Evolutionary conservation across 306 rosid genomes (phyloP).

Genomic region (barrel medic (Medicago truncatula)): MtrunA17r5.0-ANR NC_053048.1:32666501-32667000

Average conservation of each 20-base stretch:
- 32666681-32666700: constrained; percentile 20
- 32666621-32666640: too few species aligned
- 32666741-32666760: constrained; percentile 17
- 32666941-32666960: not conserved
- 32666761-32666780: constrained; percentile 9
- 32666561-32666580: too few species aligned
- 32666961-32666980: constrained; percentile 1
- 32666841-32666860: not conserved
- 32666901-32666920: too few species aligned
- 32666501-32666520: constrained; percentile 32
- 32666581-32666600: too few species aligned
- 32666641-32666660: not conserved
- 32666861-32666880: constrained; percentile 3
- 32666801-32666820: constrained; percentile 18
- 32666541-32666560: too few species aligned
- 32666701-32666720: constrained; percentile 15
- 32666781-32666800: constrained; percentile 12
- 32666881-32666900: not conserved
- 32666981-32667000: not conserved
- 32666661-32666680: constrained; percentile 26
- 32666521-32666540: too few species aligned
- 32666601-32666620: too few species aligned
- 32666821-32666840: constrained; percentile 19
- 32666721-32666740: constrained; percentile 6
- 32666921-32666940: too few species aligned